Conservation (phyloP, 140 eudicot species). For the Stevia rebaudiana region DNA sequence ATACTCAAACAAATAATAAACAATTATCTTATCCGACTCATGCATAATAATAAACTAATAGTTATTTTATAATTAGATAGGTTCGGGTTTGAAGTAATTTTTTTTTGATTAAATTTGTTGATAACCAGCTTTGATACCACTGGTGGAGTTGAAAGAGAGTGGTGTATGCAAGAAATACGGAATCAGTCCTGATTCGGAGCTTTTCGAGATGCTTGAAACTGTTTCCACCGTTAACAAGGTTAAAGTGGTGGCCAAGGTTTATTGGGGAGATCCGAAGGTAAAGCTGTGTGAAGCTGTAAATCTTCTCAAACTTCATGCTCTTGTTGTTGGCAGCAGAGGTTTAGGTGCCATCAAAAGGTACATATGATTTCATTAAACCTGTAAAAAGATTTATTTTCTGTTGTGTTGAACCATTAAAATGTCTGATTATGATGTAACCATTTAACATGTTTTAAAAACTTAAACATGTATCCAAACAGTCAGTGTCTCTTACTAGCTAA, state of each 20-base stretch:
- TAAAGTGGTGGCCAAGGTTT: constrained; percentile 61
- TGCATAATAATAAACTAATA: too few species aligned
- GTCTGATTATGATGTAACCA: too few species aligned
- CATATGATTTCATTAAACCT: too few species aligned
- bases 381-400: too few species aligned
- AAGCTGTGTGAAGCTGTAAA: constrained; percentile 69
- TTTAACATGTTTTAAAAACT: too few species aligned
- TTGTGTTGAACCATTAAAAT: too few species aligned
- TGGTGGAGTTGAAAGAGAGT: constrained; percentile 49
- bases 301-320: constrained; percentile 47
- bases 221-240: constrained; percentile 43
- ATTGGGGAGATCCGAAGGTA: constrained; percentile 95
- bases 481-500: too few species aligned
- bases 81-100: not conserved
- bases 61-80: too few species aligned
- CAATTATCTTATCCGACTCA: too few species aligned
- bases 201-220: constrained; percentile 61
- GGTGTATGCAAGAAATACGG: constrained; percentile 63
- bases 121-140: constrained; percentile 70
- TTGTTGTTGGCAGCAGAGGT: constrained; percentile 89
- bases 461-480: too few species aligned
- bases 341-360: constrained; percentile 73
- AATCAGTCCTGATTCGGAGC: constrained; percentile 58
- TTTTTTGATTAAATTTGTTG: not conserved
- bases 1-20: too few species aligned